Conservation (phyloP, 208 protist species). For the Phytomonas sp. region DNA sequence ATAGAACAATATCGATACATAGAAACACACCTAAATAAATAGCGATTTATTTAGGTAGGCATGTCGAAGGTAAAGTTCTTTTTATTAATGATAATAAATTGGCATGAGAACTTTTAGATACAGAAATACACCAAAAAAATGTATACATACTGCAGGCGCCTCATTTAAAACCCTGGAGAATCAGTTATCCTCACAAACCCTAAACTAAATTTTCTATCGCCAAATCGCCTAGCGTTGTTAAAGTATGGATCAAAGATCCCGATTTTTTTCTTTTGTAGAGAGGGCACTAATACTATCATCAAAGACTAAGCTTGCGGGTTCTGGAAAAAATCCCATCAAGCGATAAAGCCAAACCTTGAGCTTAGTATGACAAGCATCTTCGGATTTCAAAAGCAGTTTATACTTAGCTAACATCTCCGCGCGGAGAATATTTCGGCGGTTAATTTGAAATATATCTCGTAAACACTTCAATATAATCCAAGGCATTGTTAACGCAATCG, state of each 20-base stretch:
- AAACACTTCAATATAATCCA: conserved; percentile 24
- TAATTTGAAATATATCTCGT: conserved; percentile 14
- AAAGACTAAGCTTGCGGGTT: conserved; percentile 11
- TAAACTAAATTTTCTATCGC: too few relatives aligned
- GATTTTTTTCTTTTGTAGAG: neutral
- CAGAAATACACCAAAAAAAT: too few relatives aligned
- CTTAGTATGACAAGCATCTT: neutral
- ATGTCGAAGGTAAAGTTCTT: neutral
- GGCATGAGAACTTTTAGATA: neutral
- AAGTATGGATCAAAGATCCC: neutral
- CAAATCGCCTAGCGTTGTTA: neutral
- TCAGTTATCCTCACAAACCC: too few relatives aligned
- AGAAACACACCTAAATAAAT: neutral
- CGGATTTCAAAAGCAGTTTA: conserved; percentile 8
- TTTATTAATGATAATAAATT: conserved; percentile 8
- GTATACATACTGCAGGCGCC: too few relatives aligned
- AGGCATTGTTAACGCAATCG: conserved; percentile 34
- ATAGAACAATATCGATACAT: neutral
- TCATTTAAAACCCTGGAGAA: too few relatives aligned
- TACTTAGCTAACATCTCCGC: conserved; percentile 22
- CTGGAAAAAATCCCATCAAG: conserved; percentile 21
- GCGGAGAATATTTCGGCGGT: conserved; percentile 52
- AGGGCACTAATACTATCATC: neutral
- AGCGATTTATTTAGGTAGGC: conserved; percentile 3
- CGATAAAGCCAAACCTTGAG: conserved; percentile 17